Percentiles rank a stretch among this genome's conserved stretches.
These are phyloP conservation scores for Teratosphaeria zuluensis DNA, from an alignment of 2,329 filamentous ascomycete genomes.

Conservation along the genomic window DNA sequence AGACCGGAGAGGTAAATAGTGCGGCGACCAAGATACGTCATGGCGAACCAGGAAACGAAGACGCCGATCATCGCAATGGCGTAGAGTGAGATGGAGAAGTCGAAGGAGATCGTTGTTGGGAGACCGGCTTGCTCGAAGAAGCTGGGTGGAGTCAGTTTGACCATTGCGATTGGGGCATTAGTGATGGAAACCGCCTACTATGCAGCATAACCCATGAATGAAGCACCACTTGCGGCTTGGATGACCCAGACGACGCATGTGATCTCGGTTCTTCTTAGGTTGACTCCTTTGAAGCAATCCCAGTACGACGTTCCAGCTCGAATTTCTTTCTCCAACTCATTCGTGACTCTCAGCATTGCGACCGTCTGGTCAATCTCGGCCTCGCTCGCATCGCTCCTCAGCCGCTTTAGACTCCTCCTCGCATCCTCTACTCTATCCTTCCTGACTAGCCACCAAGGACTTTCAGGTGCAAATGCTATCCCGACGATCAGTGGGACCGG, in stretches of 20 bases:
- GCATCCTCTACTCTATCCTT: not conserved
- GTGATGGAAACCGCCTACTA: conserved; percentile 27
- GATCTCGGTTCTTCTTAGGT: conserved; percentile 37
- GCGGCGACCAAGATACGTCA: conserved; percentile 63
- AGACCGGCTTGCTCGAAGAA: conserved; percentile 38
- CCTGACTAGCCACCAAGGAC: conserved; percentile 1
- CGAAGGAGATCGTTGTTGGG: conserved; percentile 28
- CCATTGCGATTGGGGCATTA: no score
- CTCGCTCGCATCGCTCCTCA: conserved; percentile 25
- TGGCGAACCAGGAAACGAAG: conserved; percentile 67
- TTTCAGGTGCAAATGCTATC: conserved; percentile 4
- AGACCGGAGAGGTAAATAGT: conserved; percentile 63
- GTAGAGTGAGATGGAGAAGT: conserved; percentile 43
- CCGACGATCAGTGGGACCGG: conserved; percentile 21
- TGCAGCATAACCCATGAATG: conserved; percentile 16
- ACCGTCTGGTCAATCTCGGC: conserved; percentile 63
- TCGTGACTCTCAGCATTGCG: conserved; percentile 84
- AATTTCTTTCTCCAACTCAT: conserved; percentile 44
- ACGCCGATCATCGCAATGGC: conserved; percentile 64
- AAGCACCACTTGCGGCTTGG: conserved; percentile 34
- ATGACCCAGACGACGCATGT: conserved; percentile 41
- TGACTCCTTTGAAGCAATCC: conserved; percentile 44
- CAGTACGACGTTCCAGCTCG: conserved; percentile 37
- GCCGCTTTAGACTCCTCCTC: not conserved
- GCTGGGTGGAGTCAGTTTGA: conserved; percentile 21